Evolutionary conservation across 1,139 yeast genomes (phyloP), one percentile per base, ranked within the genome.

Genomic region (Taphrina betulina): DNA sequence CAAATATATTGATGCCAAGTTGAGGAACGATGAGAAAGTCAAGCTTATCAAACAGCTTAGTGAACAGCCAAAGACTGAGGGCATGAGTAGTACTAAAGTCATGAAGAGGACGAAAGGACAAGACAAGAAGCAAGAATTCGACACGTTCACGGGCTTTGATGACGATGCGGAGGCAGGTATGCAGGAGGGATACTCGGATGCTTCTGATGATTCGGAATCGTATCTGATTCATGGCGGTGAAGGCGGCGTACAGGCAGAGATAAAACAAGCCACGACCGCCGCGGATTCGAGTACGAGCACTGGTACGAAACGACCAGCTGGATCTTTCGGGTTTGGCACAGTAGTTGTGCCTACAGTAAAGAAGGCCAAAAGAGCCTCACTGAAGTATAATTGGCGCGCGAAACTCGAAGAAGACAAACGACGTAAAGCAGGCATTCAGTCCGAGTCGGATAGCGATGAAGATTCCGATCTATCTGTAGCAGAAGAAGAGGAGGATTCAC

Each of bases 21-120:
- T 92, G 62, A 85, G 85, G 63, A 78, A 95, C 67, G 95, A 90
- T 68, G 97, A 92, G 71, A 87, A 86, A 71, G 86, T 85, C 63
- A 78, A 78, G 2, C 73, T 92, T 58, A 73, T 92, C 43, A 82
- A 83, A 59, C 90, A 89, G 67, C 75, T 92, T 44, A 82, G 95
- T 1, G 80, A 82, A 61, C 64, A 71, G 63, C 81, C 81, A 19
- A 83, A 92, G 37, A 78, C 94, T 35, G 87, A 86, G 67, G 76
- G 79, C 1, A 75, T 90, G 52, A 96, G 96, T 57, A 78, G 80
- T 29, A 95, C 95, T 2, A 79, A 77, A 61, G 83, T 80, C 60
- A 85, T 95, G 0, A 80, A 78, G 62, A 77, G 75, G 48, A 71
- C 85, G 42, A 96, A 88, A 66, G 76, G 95, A 95, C 1, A 74